Conservation (phyloP, 2,329 filamentous ascomycete species). For the Simplicillium sp. region DNA sequence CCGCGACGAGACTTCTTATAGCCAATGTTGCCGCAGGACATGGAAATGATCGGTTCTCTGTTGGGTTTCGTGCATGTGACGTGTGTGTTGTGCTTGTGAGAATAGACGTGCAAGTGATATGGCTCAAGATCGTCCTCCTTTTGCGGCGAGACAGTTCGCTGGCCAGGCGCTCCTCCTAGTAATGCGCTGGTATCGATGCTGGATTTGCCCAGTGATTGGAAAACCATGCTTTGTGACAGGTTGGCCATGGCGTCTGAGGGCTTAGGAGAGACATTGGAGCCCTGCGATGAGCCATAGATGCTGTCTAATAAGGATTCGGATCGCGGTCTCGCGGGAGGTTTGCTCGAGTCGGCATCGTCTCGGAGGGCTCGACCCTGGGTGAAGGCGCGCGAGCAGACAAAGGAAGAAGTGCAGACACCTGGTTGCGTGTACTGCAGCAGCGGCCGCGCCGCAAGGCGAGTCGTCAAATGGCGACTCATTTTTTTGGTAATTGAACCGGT, state of each 20-base stretch:
- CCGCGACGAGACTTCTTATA: slow-evolving; percentile 75
- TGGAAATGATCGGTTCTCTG: slow-evolving; percentile 66
- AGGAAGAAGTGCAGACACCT: no score
- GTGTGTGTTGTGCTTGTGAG: slow-evolving; percentile 91
- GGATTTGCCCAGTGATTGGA: slow-evolving; percentile 24
- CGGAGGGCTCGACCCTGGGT: slow-evolving; percentile 25
- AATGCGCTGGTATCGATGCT: slow-evolving; percentile 22
- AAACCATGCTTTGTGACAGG: slow-evolving; percentile 28
- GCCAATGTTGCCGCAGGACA: slow-evolving; percentile 83
- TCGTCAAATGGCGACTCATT: slow-evolving; percentile 35
- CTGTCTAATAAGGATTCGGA: slow-evolving; percentile 21
- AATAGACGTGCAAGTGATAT: slow-evolving; percentile 79
- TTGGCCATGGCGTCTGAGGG: slow-evolving; percentile 19
- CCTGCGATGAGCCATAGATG: slow-evolving; percentile 19
- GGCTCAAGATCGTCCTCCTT: slow-evolving; percentile 42
- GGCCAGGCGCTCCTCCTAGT: slow-evolving; percentile 10
- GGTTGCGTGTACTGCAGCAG: slow-evolving; percentile 7
- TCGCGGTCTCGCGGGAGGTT: slow-evolving; percentile 14
- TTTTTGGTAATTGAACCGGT: slow-evolving; percentile 9
- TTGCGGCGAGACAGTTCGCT: slow-evolving; percentile 10
- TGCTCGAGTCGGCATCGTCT: slow-evolving; percentile 14
- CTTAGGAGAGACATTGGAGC: slow-evolving; percentile 8
- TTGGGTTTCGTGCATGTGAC: slow-evolving; percentile 81
- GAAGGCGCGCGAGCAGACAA: slow-evolving; percentile 20
- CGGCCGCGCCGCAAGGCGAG: slow-evolving; percentile 31